phyloP scores from a whole-genome alignment of 106 monocot genomes.

The Agapanthus africanus region DNA sequence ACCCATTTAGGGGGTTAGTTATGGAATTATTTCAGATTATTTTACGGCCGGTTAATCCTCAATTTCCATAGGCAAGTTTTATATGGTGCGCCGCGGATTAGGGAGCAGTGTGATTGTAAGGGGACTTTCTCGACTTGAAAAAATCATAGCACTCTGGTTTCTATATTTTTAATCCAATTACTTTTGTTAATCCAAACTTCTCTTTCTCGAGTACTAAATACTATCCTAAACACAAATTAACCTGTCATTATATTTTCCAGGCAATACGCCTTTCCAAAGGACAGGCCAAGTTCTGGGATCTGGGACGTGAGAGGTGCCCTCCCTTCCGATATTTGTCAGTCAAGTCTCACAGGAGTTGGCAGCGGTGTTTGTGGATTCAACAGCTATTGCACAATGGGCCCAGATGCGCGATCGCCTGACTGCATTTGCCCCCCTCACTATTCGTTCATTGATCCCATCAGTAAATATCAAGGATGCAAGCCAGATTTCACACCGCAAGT shows the following conservation, averaged over 20 bases:
- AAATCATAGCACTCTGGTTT: too few relatives aligned
- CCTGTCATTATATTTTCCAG: neutral
- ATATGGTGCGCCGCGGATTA: too few relatives aligned
- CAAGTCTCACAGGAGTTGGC: neutral
- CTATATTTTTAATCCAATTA: neutral
- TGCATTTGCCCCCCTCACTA: constrained; percentile 20
- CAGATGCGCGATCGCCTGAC: neutral
- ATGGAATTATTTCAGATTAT: too few relatives aligned
- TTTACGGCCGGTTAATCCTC: too few relatives aligned
- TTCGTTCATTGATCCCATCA: constrained; percentile 15
- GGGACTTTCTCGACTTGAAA: too few relatives aligned
- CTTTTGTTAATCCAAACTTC: neutral
- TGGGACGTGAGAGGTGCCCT: neutral
- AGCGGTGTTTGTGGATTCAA: constrained; percentile 30
- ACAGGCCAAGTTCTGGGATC: neutral
- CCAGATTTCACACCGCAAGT: constrained; percentile 13
- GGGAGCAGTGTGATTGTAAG: too few relatives aligned
- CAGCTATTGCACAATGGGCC: constrained; percentile 16
- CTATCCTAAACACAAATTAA: neutral
- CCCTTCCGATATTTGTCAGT: too few relatives aligned
- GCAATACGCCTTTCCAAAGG: neutral
- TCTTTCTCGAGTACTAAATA: neutral
- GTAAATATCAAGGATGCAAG: constrained; percentile 24
- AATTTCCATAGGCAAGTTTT: too few relatives aligned
- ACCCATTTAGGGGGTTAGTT: too few relatives aligned